These are phyloP conservation scores for Tetrapisispora nanseiensis DNA, from an alignment of 805 yeast species.

Conservation along the genomic window DNA sequence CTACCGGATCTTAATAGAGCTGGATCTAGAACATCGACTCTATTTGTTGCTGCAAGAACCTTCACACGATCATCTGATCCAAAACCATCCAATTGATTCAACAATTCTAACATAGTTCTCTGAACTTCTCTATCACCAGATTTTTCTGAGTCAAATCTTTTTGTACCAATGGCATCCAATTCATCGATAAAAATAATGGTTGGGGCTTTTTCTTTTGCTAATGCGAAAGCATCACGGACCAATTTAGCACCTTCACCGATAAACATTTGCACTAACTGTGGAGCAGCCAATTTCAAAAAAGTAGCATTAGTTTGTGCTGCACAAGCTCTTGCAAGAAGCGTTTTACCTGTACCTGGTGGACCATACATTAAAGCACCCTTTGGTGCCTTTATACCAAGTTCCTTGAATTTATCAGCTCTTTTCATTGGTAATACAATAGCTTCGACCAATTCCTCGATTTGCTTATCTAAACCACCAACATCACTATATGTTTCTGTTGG, in stretches of 20 bases:
- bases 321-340: slow-evolving; percentile 93
- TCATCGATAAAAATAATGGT: slow-evolving; percentile 97
- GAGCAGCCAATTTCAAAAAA: slow-evolving; percentile 91
- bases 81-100: slow-evolving; percentile 96
- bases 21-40: slow-evolving; percentile 98
- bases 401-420: slow-evolving; percentile 91
- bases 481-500: slow-evolving; percentile 96
- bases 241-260: slow-evolving; percentile 98
- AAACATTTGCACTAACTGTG: slow-evolving; percentile 96
- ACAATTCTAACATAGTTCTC: slow-evolving; percentile 96
- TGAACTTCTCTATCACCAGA: slow-evolving; percentile 98
- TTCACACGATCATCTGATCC: slow-evolving; percentile 96
- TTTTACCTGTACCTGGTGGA: slow-evolving; percentile 99
- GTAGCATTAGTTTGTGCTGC: slow-evolving; percentile 99
- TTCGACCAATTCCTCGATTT: slow-evolving; percentile 94
- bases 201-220: slow-evolving; percentile 97
- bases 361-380: slow-evolving; percentile 98
- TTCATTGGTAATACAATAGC: slow-evolving; percentile 98
- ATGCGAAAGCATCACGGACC: slow-evolving; percentile 93
- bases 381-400: slow-evolving; percentile 92
- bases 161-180: slow-evolving; percentile 97
- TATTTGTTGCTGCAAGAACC: slow-evolving; percentile 94
- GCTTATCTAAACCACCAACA: slow-evolving; percentile 97
- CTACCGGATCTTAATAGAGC: slow-evolving; percentile 96
- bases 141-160: slow-evolving; percentile 93